Evolutionary conservation across 306 rosid genomes (phyloP).

Genomic region (Cucurbita pepo): DNA sequence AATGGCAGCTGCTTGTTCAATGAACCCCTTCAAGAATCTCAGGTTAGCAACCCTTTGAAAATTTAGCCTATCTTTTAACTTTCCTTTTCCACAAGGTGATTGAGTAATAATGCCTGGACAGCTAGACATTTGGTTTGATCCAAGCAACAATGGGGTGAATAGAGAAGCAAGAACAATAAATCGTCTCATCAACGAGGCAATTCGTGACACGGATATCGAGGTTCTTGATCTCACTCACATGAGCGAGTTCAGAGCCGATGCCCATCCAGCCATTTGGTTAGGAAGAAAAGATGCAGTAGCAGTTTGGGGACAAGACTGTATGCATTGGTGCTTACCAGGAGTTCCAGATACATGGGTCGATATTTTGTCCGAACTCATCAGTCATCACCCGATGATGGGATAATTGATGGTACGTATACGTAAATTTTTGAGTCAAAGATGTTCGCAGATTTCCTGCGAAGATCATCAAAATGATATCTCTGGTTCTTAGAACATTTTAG

Average conservation of each 20-base stretch:
- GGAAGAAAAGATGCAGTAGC: slow-evolving; percentile 76
- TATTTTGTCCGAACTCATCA: slow-evolving; percentile 40
- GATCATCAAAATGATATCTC: not conserved
- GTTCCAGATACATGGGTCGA: slow-evolving; percentile 88
- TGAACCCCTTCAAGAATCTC: slow-evolving; percentile 56
- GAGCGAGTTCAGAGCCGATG: slow-evolving; percentile 81
- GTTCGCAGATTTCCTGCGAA: not conserved
- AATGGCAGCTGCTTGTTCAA: slow-evolving; percentile 76
- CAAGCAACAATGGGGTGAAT: slow-evolving; percentile 70
- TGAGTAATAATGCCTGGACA: slow-evolving; percentile 34
- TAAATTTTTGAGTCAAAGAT: not conserved
- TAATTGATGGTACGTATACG: not conserved
- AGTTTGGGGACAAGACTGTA: slow-evolving; percentile 84
- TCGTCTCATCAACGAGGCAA: slow-evolving; percentile 32
- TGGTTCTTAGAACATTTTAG: not conserved
- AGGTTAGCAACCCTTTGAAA: slow-evolving; percentile 25
- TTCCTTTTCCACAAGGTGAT: slow-evolving; percentile 8
- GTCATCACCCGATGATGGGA: not conserved
- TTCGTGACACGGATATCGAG: slow-evolving; percentile 39
- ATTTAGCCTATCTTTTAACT: not conserved
- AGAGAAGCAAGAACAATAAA: slow-evolving; percentile 66
- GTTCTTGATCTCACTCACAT: slow-evolving; percentile 51
- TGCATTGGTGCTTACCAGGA: slow-evolving; percentile 95
- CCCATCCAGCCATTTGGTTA: slow-evolving; percentile 83
- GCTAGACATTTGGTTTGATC: slow-evolving; percentile 80